These are phyloP conservation scores for Colletotrichum zoysiae DNA, from an alignment of 2,329 filamentous ascomycete genomes.

Conservation along the genomic window DNA sequence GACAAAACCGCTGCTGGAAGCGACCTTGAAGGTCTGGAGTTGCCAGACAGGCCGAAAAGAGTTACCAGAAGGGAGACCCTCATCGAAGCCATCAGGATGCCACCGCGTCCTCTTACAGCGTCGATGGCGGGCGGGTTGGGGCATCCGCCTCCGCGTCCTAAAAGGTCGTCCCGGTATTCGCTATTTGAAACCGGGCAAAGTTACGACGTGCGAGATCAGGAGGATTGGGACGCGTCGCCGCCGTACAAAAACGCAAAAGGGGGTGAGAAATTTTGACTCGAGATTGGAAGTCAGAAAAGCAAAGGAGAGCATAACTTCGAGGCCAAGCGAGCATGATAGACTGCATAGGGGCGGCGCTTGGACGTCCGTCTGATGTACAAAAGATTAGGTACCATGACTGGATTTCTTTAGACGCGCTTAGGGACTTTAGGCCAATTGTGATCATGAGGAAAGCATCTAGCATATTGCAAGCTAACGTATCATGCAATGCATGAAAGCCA, in stretches of 20 bases:
- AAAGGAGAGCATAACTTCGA: conserved; percentile 13
- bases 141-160: not conserved
- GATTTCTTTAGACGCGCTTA: not conserved
- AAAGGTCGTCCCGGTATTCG: conserved; percentile 20
- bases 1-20: conserved; percentile 1
- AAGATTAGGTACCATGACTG: not conserved
- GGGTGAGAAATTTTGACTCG: conserved; percentile 17
- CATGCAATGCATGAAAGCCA: not conserved
- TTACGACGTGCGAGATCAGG: conserved; percentile 5
- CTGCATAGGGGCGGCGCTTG: not conserved
- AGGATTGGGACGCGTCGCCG: conserved; percentile 19
- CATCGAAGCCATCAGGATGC: conserved; percentile 29
- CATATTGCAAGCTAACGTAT: not conserved
- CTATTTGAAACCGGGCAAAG: not conserved
- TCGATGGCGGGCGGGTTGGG: conserved; percentile 2
- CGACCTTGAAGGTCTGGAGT: not conserved
- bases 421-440: not conserved
- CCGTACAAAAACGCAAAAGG: conserved; percentile 15
- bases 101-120: not conserved
- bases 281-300: not conserved
- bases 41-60: conserved; percentile 35
- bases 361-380: conserved; percentile 18
- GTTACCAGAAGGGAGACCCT: conserved; percentile 38
- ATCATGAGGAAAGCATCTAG: not conserved
- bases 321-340: conserved; percentile 21